Percentiles rank a stretch among this genome's conserved stretches.
Conservation (phyloP, 2,329 filamentous ascomycete species). For the Pseudofabraea citricarpa region DNA sequence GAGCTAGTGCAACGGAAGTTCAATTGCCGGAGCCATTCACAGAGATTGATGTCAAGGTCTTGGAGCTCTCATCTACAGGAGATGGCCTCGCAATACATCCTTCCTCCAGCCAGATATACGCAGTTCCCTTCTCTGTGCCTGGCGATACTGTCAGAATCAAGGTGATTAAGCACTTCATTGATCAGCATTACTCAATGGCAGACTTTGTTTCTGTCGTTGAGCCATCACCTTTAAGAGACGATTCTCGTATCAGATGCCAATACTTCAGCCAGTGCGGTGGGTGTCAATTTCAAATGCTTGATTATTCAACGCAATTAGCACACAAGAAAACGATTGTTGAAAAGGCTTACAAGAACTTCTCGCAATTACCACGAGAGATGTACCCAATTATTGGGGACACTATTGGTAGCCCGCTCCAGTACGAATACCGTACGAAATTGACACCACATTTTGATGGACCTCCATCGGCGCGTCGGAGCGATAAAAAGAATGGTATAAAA, state of each 20-base stretch:
- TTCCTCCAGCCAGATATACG: constrained; percentile 64
- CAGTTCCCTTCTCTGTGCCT: constrained; percentile 83
- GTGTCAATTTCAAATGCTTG: constrained; percentile 97
- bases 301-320: constrained; percentile 77
- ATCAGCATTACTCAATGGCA: constrained; percentile 66
- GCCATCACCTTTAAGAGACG: constrained; percentile 72
- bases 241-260: constrained; percentile 69
- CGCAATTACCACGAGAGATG: constrained; percentile 68
- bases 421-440: constrained; percentile 92
- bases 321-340: constrained; percentile 85
- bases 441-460: constrained; percentile 93
- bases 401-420: constrained; percentile 84
- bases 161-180: constrained; percentile 65
- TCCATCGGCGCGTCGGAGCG: constrained; percentile 40
- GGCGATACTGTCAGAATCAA: constrained; percentile 79
- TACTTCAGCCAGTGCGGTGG: constrained; percentile 88
- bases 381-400: constrained; percentile 78
- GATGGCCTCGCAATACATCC: constrained; percentile 78
- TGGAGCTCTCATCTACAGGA: constrained; percentile 82
- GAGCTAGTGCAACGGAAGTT: constrained; percentile 13
- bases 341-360: constrained; percentile 90
- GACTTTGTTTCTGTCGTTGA: constrained; percentile 77
- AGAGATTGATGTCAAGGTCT: constrained; percentile 78
- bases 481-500: constrained; percentile 46
- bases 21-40: constrained; percentile 60